phyloP scores from a whole-genome alignment of 192 early-diverging fungal genomes.

The Umbelopsis sp. region DNA sequence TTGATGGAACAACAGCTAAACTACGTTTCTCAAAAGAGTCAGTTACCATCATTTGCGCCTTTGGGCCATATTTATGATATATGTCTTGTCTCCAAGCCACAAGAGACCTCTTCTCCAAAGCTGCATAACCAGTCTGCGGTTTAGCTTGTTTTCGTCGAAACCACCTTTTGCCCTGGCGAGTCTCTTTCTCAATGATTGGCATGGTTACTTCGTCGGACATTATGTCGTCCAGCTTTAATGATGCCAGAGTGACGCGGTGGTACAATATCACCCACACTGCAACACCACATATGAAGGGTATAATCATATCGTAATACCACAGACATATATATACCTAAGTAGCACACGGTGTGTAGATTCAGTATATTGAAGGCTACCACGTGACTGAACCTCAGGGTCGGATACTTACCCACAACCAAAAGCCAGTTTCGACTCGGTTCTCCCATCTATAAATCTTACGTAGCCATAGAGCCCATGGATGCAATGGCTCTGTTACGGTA shows the following conservation, averaged over 20 bases:
- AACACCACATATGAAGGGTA: slow-evolving; percentile 10
- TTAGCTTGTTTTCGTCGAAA: slow-evolving; percentile 6
- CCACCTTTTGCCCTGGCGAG: slow-evolving; percentile 1
- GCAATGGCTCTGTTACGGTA: slow-evolving; percentile 18
- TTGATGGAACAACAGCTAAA: too few relatives aligned
- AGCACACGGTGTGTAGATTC: not conserved
- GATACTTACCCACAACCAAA: slow-evolving; percentile 17
- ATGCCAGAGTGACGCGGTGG: slow-evolving; percentile 14
- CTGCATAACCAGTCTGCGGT: slow-evolving; percentile 3
- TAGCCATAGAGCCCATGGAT: slow-evolving; percentile 5
- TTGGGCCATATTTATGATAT: slow-evolving; percentile 26
- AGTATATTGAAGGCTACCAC: not conserved
- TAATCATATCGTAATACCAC: slow-evolving; percentile 33
- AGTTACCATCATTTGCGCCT: slow-evolving; percentile 23
- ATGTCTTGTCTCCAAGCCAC: slow-evolving; percentile 29
- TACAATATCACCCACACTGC: slow-evolving; percentile 9
- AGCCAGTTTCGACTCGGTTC: slow-evolving; percentile 25
- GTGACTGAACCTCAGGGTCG: not conserved
- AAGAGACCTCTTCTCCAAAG: slow-evolving; percentile 18
- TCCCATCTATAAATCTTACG: slow-evolving; percentile 32
- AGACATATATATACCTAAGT: slow-evolving; percentile 25
- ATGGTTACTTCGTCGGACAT: slow-evolving; percentile 12
- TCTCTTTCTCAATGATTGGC: slow-evolving; percentile 20
- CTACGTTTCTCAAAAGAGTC: not conserved
- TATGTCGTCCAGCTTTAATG: slow-evolving; percentile 6